Evolutionary conservation across 805 yeast genomes (phyloP).

Genomic region (Nakazawaea siamensis): DNA sequence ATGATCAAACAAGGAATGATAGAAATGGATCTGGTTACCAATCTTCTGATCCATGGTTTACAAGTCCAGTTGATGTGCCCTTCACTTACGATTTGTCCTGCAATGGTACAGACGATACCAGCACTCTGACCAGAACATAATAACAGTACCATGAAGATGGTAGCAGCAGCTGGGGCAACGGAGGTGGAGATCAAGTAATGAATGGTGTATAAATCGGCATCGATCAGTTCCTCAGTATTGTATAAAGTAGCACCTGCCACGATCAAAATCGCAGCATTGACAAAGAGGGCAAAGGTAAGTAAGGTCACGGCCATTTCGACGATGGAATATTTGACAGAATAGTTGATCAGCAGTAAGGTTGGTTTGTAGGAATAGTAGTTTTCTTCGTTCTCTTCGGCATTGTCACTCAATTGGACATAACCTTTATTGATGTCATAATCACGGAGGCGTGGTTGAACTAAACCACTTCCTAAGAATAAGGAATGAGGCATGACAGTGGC

Average conservation of each 20-base stretch:
- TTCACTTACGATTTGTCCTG: constrained; percentile 84
- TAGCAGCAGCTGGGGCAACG: constrained; percentile 69
- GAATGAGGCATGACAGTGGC: constrained; percentile 47
- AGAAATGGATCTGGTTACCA: constrained; percentile 64
- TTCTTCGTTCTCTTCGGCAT: constrained; percentile 25
- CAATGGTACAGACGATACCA: constrained; percentile 82
- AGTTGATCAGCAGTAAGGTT: constrained; percentile 54
- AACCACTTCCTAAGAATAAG: constrained; percentile 38
- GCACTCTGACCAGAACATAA: constrained; percentile 77
- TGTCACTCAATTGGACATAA: constrained; percentile 16
- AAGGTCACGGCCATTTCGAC: constrained; percentile 58
- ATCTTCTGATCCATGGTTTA: constrained; percentile 73
- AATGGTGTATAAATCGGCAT: constrained; percentile 73
- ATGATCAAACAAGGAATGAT: constrained; percentile 69
- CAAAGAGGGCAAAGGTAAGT: constrained; percentile 73
- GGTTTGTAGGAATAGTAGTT: constrained; percentile 51
- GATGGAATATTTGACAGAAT: constrained; percentile 60
- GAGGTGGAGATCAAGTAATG: constrained; percentile 46
- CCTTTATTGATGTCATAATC: constrained; percentile 34
- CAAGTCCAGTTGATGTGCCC: constrained; percentile 77
- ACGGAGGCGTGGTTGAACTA: constrained; percentile 39
- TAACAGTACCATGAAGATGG: constrained; percentile 73
- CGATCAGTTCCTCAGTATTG: constrained; percentile 51
- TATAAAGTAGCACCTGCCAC: constrained; percentile 72
- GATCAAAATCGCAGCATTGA: constrained; percentile 71